Evolutionary conservation across 148 eudicot species (phyloP).

Genomic region (Amaranthus cruentus): DNA sequence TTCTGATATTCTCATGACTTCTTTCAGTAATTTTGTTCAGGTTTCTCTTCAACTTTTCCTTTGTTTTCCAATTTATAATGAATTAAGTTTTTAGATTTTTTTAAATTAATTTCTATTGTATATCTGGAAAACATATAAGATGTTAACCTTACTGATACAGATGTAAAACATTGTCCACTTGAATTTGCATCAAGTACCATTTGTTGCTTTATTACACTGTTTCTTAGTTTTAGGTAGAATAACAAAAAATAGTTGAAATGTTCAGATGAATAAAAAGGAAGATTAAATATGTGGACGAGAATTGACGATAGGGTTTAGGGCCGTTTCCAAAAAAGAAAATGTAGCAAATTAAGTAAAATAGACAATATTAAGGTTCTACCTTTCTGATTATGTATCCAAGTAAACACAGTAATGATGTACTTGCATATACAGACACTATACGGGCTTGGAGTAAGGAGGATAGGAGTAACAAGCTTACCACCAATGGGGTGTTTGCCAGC

Average conservation of each 20-base stretch:
- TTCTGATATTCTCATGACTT: conserved; percentile 54
- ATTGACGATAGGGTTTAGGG: too few species aligned
- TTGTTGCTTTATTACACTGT: too few species aligned
- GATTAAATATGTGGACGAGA: too few species aligned
- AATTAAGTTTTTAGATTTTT: too few species aligned
- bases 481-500: conserved; percentile 91
- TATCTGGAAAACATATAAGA: too few species aligned
- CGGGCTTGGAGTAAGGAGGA: conserved; percentile 58
- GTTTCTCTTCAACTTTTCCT: conserved; percentile 22
- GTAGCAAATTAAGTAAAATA: not conserved
- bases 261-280: not conserved
- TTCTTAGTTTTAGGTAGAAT: too few species aligned
- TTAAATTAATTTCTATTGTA: too few species aligned
- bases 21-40: conserved; percentile 62
- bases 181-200: not conserved
- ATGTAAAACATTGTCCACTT: not conserved
- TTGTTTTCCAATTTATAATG: not conserved
- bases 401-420: not conserved
- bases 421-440: conserved; percentile 42
- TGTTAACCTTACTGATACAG: too few species aligned
- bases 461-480: conserved; percentile 68
- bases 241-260: not conserved
- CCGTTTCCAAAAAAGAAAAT: not conserved
- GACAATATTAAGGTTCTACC: not conserved
- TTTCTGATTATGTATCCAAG: not conserved